Base-by-base conservation (phyloP, 2,329 filamentous ascomycete genomes). In the Claviceps maximensis region DNA sequence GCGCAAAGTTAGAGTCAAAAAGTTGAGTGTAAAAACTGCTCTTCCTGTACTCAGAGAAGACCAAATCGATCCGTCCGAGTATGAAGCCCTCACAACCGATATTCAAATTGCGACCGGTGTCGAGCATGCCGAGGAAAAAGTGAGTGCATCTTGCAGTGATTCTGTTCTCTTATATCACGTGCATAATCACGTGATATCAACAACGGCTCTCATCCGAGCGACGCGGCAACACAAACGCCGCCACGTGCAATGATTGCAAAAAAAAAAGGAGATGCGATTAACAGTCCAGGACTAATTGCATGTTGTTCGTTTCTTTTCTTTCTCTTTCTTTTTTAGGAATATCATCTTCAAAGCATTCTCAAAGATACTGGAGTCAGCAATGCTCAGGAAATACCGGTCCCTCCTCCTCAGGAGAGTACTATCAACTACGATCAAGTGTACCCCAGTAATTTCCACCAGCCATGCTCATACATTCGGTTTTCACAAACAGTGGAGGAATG, bases 401-500 rank as follows among this genome's bases (percentile, higher is more conserved):
- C 81, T 56, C 81, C 81, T 61, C 79, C 81, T 15, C 69, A 82
- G 63, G 74, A 82, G 69, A 82, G 78, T 62, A 72, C 76, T 59
- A 72, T 91, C 69, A 80, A 88, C 70, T 98, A 96, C 83, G 88
- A 94, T 69, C 80, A 85, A 63, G 79, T 96, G 61, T 97, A 97
- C 67, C 80, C 85, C 49, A 82, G 80, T 58, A 74, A 76, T 54
- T 96, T 91, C 71, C 79, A 83, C 63, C 86, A 94, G 68, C 89
- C 93, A 51, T 83, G 84, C 56, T 93, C 90, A 56, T 97, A 97
- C 71, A 95, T 98, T 67, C 89, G 91, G 59, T 97, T 95, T 73
- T 97, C 93, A 58, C 91, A 95, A 60, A 98, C 93, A 2, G 91
- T 98, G 56, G 93, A 98, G 71, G 93, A 98, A 70, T 95, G 86